phyloP scores from a whole-genome alignment of 768 basidiomycete species.

The Cystobasidiopsis lactophilus region DNA sequence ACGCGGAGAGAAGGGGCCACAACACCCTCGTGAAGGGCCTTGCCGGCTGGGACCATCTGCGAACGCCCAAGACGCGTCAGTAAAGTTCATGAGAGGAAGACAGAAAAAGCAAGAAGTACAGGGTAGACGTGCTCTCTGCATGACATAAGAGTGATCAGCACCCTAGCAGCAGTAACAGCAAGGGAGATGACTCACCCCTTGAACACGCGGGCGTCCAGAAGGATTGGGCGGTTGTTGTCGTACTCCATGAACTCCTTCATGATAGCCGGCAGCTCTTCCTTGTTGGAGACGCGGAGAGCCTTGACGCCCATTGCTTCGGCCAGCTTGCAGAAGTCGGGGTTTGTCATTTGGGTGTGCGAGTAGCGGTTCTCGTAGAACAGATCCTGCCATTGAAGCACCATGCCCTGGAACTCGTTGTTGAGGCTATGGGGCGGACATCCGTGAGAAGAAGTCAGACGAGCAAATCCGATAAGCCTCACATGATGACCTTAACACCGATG shows the following conservation, averaged over 20 bases:
- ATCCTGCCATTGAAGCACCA: constrained; percentile 97
- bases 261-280: constrained; percentile 64
- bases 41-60: constrained; percentile 48
- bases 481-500: constrained; percentile 72
- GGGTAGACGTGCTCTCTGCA: constrained; percentile 15
- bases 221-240: constrained; percentile 58
- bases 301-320: constrained; percentile 82
- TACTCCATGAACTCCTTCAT: constrained; percentile 99
- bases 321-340: constrained; percentile 64
- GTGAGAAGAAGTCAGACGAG: too few species aligned
- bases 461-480: not conserved
- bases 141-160: too few species aligned
- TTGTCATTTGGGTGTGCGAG: constrained; percentile 84
- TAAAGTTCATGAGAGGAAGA: too few species aligned
- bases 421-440: too few species aligned
- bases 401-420: constrained; percentile 35
- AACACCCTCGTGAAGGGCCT: constrained; percentile 81
- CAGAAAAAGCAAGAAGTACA: too few species aligned
- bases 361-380: constrained; percentile 93
- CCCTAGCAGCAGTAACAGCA: not conserved
- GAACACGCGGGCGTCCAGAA: constrained; percentile 77
- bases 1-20: not conserved
- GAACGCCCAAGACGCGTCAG: too few species aligned
- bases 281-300: constrained; percentile 49
- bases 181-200: constrained; percentile 85